Evolutionary conservation across 306 rosid species (phyloP).

Genomic region (Trifolium fragiferum): DNA sequence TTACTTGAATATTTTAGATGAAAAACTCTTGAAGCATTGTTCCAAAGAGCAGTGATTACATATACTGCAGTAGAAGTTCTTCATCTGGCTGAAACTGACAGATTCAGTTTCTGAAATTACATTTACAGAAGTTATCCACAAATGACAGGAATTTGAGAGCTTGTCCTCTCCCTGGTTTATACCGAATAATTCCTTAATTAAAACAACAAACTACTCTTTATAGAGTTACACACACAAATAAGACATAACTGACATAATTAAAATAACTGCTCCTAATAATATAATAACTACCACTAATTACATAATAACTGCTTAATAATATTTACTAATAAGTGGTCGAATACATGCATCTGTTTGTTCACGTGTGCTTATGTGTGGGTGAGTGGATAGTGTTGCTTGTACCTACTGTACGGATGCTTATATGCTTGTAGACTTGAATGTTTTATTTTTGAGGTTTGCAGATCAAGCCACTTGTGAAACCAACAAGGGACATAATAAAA

Average conservation of each 20-base stretch:
- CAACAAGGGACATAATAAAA: slow-evolving; percentile 61
- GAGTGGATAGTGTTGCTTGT: neutral
- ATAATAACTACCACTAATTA: neutral
- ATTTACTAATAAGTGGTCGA: neutral
- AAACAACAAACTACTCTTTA: no score
- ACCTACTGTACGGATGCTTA: neutral
- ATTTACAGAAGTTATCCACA: neutral
- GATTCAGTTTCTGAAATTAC: neutral
- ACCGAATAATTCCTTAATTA: neutral
- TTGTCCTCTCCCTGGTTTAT: neutral
- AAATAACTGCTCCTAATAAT: neutral
- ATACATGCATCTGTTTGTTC: neutral
- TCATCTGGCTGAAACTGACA: neutral
- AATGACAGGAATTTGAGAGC: neutral
- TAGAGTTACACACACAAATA: neutral
- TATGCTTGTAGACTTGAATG: neutral
- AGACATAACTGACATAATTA: neutral
- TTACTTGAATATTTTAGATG: neutral
- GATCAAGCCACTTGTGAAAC: slow-evolving; percentile 84
- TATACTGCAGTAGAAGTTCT: neutral
- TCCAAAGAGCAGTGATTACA: neutral
- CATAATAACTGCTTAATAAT: neutral
- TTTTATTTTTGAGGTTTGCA: slow-evolving; percentile 45
- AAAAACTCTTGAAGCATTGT: neutral
- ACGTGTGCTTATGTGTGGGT: neutral